These are phyloP conservation scores for Paramecium caudatum DNA, from an alignment of 73 alveolate species.

Conservation along the genomic window DNA sequence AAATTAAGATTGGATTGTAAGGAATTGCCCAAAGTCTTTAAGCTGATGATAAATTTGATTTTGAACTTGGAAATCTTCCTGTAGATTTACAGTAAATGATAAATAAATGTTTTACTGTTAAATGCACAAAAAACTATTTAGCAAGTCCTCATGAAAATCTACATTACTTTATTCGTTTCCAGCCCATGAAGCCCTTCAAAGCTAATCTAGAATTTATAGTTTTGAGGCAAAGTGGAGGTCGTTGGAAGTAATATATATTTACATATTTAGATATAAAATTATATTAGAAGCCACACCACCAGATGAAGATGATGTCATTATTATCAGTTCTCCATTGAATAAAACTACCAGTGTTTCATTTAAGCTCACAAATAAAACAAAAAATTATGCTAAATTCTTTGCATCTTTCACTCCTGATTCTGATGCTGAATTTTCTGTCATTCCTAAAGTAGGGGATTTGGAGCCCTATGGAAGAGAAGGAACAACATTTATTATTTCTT, in stretches of 20 bases:
- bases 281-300: slow-evolving; percentile 96
- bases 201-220: slow-evolving; percentile 92
- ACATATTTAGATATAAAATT: slow-evolving; percentile 80
- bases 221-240: slow-evolving; percentile 96
- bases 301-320: slow-evolving; percentile 97
- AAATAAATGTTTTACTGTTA: slow-evolving; percentile 93
- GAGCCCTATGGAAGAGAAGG: slow-evolving; percentile 97
- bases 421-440: slow-evolving; percentile 95
- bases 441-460: slow-evolving; percentile 94
- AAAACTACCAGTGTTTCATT: slow-evolving; percentile 94
- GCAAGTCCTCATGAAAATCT: slow-evolving; percentile 85
- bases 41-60: slow-evolving; percentile 86
- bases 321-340: slow-evolving; percentile 92
- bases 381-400: slow-evolving; percentile 93
- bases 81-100: slow-evolving; percentile 86
- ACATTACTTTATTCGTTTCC: slow-evolving; percentile 91
- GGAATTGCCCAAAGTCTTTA: slow-evolving; percentile 73
- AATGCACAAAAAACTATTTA: slow-evolving; percentile 84
- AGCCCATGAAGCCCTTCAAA: slow-evolving; percentile 97
- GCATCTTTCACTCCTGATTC: slow-evolving; percentile 97
- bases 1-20: slow-evolving; percentile 65
- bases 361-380: slow-evolving; percentile 92
- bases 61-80: slow-evolving; percentile 90
- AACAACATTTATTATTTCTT: slow-evolving; percentile 95
- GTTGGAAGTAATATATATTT: slow-evolving; percentile 90